Conservation (phyloP, 176 grass and related monocot species). For the Avena insularis region DNA sequence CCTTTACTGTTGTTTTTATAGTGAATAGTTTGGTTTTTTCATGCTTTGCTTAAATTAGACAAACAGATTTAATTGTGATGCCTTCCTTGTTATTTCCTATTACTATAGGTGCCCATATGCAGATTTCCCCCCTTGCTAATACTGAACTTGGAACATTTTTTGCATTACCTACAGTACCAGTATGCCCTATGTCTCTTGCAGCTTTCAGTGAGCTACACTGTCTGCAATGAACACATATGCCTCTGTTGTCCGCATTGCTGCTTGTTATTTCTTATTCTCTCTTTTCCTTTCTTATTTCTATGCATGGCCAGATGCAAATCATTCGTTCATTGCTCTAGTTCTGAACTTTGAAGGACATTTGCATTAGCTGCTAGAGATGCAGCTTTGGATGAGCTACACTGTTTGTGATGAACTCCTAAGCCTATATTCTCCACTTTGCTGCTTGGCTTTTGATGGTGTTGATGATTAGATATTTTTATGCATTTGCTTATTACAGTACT, state of each 20-base stretch:
- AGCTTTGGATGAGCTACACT: slow-evolving; percentile 8
- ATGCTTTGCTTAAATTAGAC: background rate
- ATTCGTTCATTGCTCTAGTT: background rate
- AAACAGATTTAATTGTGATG: background rate
- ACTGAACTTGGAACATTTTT: background rate
- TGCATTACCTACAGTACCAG: background rate
- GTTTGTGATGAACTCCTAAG: slow-evolving; percentile 8
- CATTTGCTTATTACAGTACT: background rate
- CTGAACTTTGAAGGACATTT: background rate
- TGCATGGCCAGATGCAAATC: background rate
- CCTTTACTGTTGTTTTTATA: background rate
- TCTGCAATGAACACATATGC: background rate
- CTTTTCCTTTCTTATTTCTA: slow-evolving; percentile 4
- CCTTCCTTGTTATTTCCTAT: background rate
- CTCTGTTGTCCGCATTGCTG: no score
- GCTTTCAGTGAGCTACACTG: background rate
- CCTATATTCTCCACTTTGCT: background rate
- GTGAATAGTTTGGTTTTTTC: background rate
- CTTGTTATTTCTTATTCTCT: background rate
- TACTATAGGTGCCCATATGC: background rate
- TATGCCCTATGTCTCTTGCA: background rate
- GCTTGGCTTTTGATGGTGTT: background rate
- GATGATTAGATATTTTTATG: background rate
- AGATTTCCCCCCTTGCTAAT: background rate
- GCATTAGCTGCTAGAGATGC: background rate